These are phyloP conservation scores for Capronia americana DNA, from an alignment of 2,329 filamentous ascomycete genomes.

Conservation along the genomic window DNA sequence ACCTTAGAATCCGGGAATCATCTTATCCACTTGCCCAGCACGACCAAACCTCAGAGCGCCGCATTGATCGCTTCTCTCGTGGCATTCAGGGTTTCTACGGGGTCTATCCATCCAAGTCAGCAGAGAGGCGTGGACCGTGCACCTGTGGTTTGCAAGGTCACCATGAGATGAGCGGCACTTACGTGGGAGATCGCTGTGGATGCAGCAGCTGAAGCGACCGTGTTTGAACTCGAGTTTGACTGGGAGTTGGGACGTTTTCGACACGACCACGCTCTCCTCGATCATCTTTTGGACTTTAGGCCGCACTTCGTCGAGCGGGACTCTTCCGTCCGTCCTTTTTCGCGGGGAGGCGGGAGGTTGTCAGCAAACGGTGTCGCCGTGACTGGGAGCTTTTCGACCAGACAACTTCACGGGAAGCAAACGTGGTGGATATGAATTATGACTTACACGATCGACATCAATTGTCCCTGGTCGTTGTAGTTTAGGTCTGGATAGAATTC, in stretches of 20 bases:
- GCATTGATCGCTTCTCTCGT: slow-evolving; percentile 11
- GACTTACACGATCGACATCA: slow-evolving; percentile 56
- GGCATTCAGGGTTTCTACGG: slow-evolving; percentile 31
- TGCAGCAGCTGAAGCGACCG: slow-evolving; percentile 42
- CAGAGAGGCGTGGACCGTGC: not conserved
- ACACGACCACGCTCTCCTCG: not conserved
- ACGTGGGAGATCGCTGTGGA: slow-evolving; percentile 44
- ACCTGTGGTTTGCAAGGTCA: not conserved
- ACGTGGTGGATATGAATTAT: too few species aligned
- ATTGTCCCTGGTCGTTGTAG: slow-evolving; percentile 55
- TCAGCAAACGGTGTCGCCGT: too few species aligned
- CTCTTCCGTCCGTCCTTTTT: not conserved
- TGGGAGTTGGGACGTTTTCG: not conserved
- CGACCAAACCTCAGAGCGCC: not conserved
- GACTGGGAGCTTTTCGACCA: not conserved
- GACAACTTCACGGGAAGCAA: too few species aligned
- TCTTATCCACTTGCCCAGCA: too few species aligned
- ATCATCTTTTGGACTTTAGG: not conserved
- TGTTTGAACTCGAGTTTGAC: slow-evolving; percentile 37
- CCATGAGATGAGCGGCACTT: not conserved
- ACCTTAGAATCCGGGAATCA: too few species aligned
- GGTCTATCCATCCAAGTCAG: slow-evolving; percentile 20
- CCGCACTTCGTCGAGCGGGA: not conserved
- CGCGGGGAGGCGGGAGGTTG: too few species aligned
- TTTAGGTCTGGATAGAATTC: slow-evolving; percentile 63